Base-by-base conservation (phyloP, 2,329 filamentous ascomycete genomes). In the Trichoderma pleuroti region DNA sequence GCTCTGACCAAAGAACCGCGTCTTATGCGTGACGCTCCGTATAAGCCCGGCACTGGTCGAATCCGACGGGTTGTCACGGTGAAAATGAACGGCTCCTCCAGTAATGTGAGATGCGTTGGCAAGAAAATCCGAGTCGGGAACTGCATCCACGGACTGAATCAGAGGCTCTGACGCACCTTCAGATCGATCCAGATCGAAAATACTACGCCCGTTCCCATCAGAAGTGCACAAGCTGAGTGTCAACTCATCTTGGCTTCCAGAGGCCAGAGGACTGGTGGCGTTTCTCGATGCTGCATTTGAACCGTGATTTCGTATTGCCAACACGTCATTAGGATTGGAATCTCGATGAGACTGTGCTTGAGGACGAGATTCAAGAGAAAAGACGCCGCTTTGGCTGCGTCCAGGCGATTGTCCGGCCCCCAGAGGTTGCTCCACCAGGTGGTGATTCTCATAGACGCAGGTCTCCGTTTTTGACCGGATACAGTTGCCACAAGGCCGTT, bases 1-100 rank as follows among this genome's bases (percentile, higher is more conserved):
- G 34, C 85, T 88, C 74, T 84, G 84, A 1, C 87, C 88, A 74
- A 88, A 87, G 1, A 89, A 75, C 0, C 87, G 82, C 0, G 84
- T 85, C 74, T 90, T 90, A 72, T 88, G 85, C 24, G 83, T 81
- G 10, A 87, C 77, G n/a, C 82, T 82, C 9, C 83, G 82, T 2
- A 77, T 78, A 0, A 84, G 79, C 0, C 75, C 74, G 4, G 61
- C 60, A 3, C 78, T 75, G 0, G 73, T 57, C 28, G 81, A 75
- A 10, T 80, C 78, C 4, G 77, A 74, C 0, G 77, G 61, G 5
- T 76, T 74, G 32, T 86, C 82, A 64, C 77, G 77, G 14, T 83
- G 80, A 30, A 85, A 71, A 68, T 85, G 79, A 60, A 86, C 82
- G 0, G 80, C 82, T 1, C 83, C 84, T 1, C 79, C 80, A 1